Base-by-base conservation (phyloP, 352 stramenopile genomes). In the Pythium phragmitis region DNA sequence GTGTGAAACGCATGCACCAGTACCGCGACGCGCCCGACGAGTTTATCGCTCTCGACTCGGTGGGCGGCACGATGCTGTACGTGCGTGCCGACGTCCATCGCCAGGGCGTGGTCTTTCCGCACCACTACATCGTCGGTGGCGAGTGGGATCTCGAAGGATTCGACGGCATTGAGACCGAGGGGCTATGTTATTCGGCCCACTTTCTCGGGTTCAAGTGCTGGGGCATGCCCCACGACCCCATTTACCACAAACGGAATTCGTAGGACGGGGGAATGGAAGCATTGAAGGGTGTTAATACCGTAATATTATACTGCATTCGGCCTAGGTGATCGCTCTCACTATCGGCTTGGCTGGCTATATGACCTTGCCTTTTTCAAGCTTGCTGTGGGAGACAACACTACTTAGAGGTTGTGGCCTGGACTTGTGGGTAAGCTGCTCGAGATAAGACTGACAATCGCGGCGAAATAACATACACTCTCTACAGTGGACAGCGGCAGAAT, bases 141-240 rank as follows among this genome's bases (percentile, higher is more conserved):
- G 65, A 81, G 23, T 83, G 77, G 74, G 56, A 62, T n/a, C 47
- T 36, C 9, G 70, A 81, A 52, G 77, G 74, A 4, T 82, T 76
- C 55, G 77, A 85, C 58, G 77, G 77, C 26, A 82, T 83, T 16
- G 77, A 86, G 59, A 82, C 72, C 11, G 76, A 87, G 63, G 75
- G 73, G 8, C 21, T 87, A n/a, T 87, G 75, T 52, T 86, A 83
- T 54, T 52, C 71, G 16, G 77, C 77, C 13, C 72, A 78, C 30
- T 79, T 85, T 41, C 58, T 85, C n/a, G 76, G 76, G 0, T 80
- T 55, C 26, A 72, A 61, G 73, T 82, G 74, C 65, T 85, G 70
- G 65, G 67, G 69, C 17, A 85, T 85, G 76, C 72, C 74, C 8
- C 71, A 82, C 59, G 50, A 59, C 19, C 21, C 36, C 2, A 63